A percentile compares a stretch with the other conserved stretches of the same genome.
Evolutionary conservation across 495 filamentous ascomycete genomes (phyloP).

Genomic region (Xylaria acuta): DNA sequence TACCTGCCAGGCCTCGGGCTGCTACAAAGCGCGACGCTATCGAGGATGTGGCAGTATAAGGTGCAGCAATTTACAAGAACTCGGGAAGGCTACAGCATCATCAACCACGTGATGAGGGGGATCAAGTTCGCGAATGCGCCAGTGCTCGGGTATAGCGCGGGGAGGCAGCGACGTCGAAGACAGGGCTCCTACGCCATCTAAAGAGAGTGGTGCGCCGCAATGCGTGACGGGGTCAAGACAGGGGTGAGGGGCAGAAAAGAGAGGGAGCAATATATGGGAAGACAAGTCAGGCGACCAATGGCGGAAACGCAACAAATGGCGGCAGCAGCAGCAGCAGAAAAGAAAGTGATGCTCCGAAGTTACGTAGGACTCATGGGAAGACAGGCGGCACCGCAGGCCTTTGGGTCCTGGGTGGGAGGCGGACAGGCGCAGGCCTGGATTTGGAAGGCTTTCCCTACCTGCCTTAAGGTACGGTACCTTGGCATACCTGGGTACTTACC

Average conservation of each 20-base stretch:
- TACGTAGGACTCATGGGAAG: constrained; percentile 7
- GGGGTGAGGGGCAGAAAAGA: neutral
- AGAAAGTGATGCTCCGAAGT: constrained; percentile 17
- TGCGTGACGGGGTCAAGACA: neutral
- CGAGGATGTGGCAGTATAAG: neutral
- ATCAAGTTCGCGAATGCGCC: neutral
- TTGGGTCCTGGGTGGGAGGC: neutral
- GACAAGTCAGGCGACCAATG: constrained; percentile 9
- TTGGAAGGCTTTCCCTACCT: neutral
- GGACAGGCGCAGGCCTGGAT: neutral
- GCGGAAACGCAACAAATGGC: constrained; percentile 2
- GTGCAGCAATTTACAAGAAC: neutral
- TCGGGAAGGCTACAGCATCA: neutral
- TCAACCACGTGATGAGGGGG: neutral
- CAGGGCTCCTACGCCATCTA: neutral
- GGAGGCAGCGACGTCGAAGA: neutral
- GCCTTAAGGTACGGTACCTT: too few relatives aligned
- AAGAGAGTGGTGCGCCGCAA: constrained; percentile 23
- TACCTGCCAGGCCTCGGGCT: constrained; percentile 5
- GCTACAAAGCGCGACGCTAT: constrained; percentile 14
- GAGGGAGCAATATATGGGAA: neutral
- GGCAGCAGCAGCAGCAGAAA: neutral
- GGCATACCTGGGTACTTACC: too few relatives aligned
- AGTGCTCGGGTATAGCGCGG: constrained; percentile 9
- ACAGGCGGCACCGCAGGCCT: neutral